Evolutionary conservation across 768 basidiomycete species (phyloP), one percentile per base, ranked within the genome.

Genomic region (Tricholoma flavovirens): DNA sequence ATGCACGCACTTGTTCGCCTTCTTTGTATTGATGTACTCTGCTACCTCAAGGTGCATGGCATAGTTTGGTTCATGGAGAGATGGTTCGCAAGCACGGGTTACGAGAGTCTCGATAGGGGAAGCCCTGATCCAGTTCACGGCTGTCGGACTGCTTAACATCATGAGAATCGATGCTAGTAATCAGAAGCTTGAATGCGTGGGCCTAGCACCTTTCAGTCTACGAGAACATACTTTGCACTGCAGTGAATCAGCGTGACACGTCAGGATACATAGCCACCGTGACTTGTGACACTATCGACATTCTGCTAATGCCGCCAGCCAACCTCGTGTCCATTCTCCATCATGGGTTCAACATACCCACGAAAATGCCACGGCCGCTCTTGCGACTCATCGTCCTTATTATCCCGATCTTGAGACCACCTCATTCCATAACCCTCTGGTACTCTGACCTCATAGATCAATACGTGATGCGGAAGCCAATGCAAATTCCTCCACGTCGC

Each of bases 1-100:
- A 53, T 26, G 53, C 5, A 69, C 88, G 60, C 71, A 95, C 93
- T 82, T 92, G 75, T 99, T 98, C 0, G 94, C 95, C 72, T 98
- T 98, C 77, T 98, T 98, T 55, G 75, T 75, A 71, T 95, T 96
- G 73, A 98, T 85, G 64, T 88, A 83, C 59, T 98, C 95, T 12
- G 93, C 94, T 30, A 98, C 85, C 71, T 98, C 94, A 61, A 99
- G 81, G 68, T 98, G 92, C 24, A 88, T 75, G 0, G 90, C 87
- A 73, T 93, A 92, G 73, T 97, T 96, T 26, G 94, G 94, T 68
- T 94, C 93, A 60, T 82, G 83, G 5, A 91, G 77, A 5, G 85
- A 82, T 0, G 94, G 88, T 60, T 94, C 92, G 73, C 93, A 96
- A 10, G 92, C 90, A 45, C 90, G 83, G 53, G 88, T 81, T 59